These are phyloP conservation scores for Penicillium nucicola DNA, from an alignment of 495 filamentous ascomycete genomes.

Conservation along the genomic window DNA sequence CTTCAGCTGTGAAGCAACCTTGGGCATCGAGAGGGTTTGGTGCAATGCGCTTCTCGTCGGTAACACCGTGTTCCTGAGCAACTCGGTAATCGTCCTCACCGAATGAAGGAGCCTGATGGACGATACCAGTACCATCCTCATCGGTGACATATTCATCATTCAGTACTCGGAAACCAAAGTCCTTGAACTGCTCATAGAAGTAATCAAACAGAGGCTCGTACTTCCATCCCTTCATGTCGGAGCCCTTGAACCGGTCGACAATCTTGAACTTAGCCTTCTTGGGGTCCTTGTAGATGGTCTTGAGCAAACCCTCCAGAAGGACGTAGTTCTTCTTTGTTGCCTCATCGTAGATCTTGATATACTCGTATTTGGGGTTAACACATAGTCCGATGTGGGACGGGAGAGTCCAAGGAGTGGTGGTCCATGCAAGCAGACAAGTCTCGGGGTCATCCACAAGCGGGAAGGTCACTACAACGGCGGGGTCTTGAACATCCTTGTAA, in stretches of 20 bases:
- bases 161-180: constrained; percentile 77
- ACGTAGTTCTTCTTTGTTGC: constrained; percentile 81
- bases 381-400: constrained; percentile 81
- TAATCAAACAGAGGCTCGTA: constrained; percentile 92
- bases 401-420: constrained; percentile 95
- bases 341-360: constrained; percentile 86
- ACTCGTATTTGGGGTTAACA: constrained; percentile 86
- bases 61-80: constrained; percentile 72
- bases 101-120: constrained; percentile 93
- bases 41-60: constrained; percentile 70
- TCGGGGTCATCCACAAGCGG: constrained; percentile 73
- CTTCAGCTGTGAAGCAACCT: constrained; percentile 76
- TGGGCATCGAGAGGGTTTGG: constrained; percentile 87
- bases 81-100: constrained; percentile 97
- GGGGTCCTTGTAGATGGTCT: constrained; percentile 88
- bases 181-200: constrained; percentile 92
- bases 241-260: constrained; percentile 76
- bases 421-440: constrained; percentile 82
- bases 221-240: constrained; percentile 85
- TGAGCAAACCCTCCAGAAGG: constrained; percentile 78
- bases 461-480: constrained; percentile 87
- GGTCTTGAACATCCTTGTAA: constrained; percentile 90
- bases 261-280: constrained; percentile 98
- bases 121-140: constrained; percentile 91
- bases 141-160: constrained; percentile 88